Conservation (phyloP, 345 rosid species). For the Cardiospermum halicacabum region DNA sequence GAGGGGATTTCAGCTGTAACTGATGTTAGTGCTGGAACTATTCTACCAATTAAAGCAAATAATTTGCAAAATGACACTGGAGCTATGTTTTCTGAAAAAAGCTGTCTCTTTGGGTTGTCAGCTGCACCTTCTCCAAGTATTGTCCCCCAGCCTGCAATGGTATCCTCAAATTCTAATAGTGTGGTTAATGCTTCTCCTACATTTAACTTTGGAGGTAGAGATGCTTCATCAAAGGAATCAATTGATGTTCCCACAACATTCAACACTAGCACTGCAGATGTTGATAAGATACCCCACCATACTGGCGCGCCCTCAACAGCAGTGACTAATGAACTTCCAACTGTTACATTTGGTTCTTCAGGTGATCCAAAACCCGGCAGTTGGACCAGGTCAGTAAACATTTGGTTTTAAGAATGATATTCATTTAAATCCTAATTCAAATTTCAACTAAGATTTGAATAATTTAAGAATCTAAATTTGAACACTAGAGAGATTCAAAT, state of each 20-base stretch:
- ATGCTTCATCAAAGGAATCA: conserved; percentile 29
- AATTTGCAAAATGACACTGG: conserved; percentile 30
- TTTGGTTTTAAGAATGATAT: too few species aligned
- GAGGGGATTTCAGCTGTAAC: conserved; percentile 30
- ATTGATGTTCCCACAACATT: conserved; percentile 19
- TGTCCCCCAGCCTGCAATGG: conserved; percentile 30
- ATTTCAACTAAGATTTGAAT: too few species aligned
- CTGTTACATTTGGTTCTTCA: conserved; percentile 18
- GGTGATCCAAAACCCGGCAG: conserved; percentile 26
- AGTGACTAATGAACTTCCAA: conserved; percentile 24
- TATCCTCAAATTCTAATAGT: conserved; percentile 22
- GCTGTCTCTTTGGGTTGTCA: conserved; percentile 18
- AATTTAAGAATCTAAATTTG: too few species aligned
- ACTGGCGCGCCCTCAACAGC: conserved; percentile 8
- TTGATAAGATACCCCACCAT: conserved; percentile 21
- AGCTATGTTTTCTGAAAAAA: conserved; percentile 32
- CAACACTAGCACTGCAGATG: conserved; percentile 18
- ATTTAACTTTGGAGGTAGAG: conserved; percentile 27
- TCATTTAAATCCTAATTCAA: too few species aligned
- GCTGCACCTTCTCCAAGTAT: conserved; percentile 24
- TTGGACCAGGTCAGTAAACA: conserved; percentile 37
- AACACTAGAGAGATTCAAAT: too few species aligned
- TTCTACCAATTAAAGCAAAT: conserved; percentile 29
- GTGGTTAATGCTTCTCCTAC: conserved; percentile 22
- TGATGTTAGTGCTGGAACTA: conserved; percentile 28